Conservation (phyloP, 2,329 filamentous ascomycete genomes). For the Zymoseptoria pseudotritici region DNA sequence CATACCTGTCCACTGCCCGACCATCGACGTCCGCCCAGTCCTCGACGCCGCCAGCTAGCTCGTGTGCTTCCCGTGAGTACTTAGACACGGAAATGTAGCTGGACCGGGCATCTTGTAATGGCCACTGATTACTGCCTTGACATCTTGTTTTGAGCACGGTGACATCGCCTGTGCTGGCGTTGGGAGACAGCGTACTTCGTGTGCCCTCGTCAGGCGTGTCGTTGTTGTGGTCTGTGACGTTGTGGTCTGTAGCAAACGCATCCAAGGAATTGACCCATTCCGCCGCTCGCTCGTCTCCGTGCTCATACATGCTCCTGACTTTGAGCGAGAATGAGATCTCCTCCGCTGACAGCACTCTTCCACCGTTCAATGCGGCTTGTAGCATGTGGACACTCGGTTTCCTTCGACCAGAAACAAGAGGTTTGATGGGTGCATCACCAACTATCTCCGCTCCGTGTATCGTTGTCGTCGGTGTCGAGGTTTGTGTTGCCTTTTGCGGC, state of each 20-base stretch:
- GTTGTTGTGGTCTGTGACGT: background rate
- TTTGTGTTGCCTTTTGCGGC: background rate
- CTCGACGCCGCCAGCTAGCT: conserved; percentile 56
- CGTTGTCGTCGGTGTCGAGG: background rate
- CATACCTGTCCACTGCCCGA: conserved; percentile 56
- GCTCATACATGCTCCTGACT: conserved; percentile 57
- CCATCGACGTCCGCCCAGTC: conserved; percentile 56
- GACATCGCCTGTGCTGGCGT: background rate
- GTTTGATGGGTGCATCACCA: conserved; percentile 3
- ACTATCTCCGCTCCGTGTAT: background rate
- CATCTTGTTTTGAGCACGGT: conserved; percentile 5
- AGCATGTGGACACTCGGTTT: conserved; percentile 32
- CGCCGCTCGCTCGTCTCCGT: conserved; percentile 50
- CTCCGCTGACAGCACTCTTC: conserved; percentile 53
- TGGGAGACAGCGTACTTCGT: background rate
- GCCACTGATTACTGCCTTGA: conserved; percentile 7
- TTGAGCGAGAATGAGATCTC: conserved; percentile 57
- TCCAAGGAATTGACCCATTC: conserved; percentile 30
- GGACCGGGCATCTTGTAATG: conserved; percentile 3
- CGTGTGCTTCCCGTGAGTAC: conserved; percentile 42
- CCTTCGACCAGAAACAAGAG: conserved; percentile 24
- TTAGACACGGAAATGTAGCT: conserved; percentile 10
- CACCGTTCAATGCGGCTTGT: conserved; percentile 27
- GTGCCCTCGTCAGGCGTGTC: background rate
- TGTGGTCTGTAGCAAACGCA: background rate